phyloP scores from a whole-genome alignment of 2,329 filamentous ascomycete genomes.

The Penicillium griseofulvum region DNA sequence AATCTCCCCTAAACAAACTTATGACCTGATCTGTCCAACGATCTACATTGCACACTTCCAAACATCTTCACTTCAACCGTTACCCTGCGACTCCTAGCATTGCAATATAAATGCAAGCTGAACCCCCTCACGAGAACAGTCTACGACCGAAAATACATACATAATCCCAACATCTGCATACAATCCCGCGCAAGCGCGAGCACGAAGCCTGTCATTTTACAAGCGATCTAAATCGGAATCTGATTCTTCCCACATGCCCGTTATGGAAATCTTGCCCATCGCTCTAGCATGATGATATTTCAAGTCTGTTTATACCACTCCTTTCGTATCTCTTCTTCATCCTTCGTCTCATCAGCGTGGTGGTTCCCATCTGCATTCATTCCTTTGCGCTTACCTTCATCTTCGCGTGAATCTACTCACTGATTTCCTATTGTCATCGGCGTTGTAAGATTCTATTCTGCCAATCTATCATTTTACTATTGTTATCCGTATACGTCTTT shows the following conservation, averaged over 20 bases:
- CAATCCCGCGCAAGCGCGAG: background rate
- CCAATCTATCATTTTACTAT: background rate
- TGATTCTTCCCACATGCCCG: background rate
- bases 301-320: background rate
- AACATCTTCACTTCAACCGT: background rate
- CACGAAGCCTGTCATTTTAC: background rate
- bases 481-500: no score
- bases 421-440: background rate
- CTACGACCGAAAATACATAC: conserved; percentile 1
- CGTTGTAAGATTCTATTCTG: background rate
- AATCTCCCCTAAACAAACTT: background rate
- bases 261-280: background rate
- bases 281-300: background rate
- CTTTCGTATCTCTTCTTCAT: background rate
- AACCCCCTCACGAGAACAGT: background rate
- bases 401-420: background rate
- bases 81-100: background rate
- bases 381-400: background rate
- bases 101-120: background rate
- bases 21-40: background rate
- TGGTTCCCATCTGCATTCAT: background rate
- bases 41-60: background rate
- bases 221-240: background rate
- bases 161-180: conserved; percentile 5
- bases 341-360: background rate